phyloP scores from a whole-genome alignment of 2,329 filamentous ascomycete genomes.

The Trichothecium sympodiale region DNA sequence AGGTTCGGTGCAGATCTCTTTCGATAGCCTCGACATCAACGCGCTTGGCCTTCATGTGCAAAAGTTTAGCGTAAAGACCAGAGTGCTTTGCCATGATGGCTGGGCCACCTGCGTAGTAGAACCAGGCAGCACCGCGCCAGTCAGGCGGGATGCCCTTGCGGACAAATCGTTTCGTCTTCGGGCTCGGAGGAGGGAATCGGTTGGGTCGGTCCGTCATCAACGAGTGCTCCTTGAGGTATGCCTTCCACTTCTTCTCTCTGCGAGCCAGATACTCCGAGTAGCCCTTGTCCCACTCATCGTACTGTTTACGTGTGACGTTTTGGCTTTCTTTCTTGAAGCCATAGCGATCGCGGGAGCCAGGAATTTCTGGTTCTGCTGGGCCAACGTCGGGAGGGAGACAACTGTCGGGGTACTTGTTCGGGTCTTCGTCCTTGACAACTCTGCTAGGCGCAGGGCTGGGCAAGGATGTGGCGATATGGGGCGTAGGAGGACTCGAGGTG shows the following conservation, averaged over 20 bases:
- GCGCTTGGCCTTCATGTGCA: slow-evolving; percentile 52
- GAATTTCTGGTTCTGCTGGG: slow-evolving; percentile 32
- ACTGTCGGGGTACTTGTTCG: slow-evolving; percentile 11
- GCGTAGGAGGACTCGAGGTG: too few species aligned
- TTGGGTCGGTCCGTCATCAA: slow-evolving; percentile 61
- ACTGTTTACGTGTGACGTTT: slow-evolving; percentile 64
- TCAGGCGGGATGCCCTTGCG: slow-evolving; percentile 90
- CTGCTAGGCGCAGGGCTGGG: neutral
- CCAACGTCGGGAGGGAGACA: slow-evolving; percentile 11
- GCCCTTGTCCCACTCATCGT: slow-evolving; percentile 67
- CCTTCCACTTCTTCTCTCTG: slow-evolving; percentile 71
- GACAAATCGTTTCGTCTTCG: slow-evolving; percentile 81
- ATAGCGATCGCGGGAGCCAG: slow-evolving; percentile 61
- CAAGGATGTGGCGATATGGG: neutral
- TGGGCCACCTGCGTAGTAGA: slow-evolving; percentile 86
- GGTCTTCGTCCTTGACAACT: neutral
- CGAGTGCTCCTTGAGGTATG: slow-evolving; percentile 64
- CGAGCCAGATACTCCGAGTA: slow-evolving; percentile 69
- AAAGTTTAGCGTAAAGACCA: slow-evolving; percentile 63
- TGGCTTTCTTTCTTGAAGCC: slow-evolving; percentile 85
- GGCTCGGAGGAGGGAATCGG: slow-evolving; percentile 67
- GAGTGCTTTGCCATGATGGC: slow-evolving; percentile 64
- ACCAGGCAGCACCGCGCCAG: slow-evolving; percentile 93
- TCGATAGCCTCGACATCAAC: slow-evolving; percentile 85
- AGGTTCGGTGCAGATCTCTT: slow-evolving; percentile 84